Percentiles rank a stretch among this genome's conserved stretches.
Evolutionary conservation across 805 yeast species (phyloP).

Genomic region (Jamesozyma gamospora): DNA sequence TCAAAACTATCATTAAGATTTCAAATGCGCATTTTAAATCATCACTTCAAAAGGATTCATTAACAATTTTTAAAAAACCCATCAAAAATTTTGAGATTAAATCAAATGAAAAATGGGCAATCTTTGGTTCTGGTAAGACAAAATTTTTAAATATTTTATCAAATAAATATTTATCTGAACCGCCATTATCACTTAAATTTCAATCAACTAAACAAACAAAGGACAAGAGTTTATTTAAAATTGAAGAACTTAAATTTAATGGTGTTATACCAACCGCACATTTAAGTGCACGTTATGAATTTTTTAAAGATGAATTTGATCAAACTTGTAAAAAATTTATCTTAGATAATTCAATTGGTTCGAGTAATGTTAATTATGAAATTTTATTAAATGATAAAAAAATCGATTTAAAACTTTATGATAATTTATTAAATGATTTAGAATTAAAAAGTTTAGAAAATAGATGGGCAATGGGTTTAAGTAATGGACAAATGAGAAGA

Average conservation of each 20-base stretch:
- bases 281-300: constrained; percentile 82
- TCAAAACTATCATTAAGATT: constrained; percentile 5
- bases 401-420: constrained; percentile 32
- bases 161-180: constrained; percentile 21
- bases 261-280: constrained; percentile 51
- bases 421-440: constrained; percentile 39
- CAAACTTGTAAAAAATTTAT: constrained; percentile 54
- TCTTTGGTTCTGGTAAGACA: constrained; percentile 29
- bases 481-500: constrained; percentile 90
- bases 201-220: constrained; percentile 3
- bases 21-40: constrained; percentile 31
- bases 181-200: constrained; percentile 17
- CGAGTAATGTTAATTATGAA: constrained; percentile 36
- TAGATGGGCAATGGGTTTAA: constrained; percentile 76
- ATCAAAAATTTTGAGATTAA: constrained; percentile 16
- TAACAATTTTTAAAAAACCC: constrained; percentile 16
- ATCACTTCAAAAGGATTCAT: constrained; percentile 29
- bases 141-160: constrained; percentile 20
- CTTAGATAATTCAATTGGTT: constrained; percentile 36
- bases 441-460: constrained; percentile 46
- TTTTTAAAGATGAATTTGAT: constrained; percentile 76
- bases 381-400: constrained; percentile 18
- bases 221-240: neutral
- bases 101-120: constrained; percentile 34
- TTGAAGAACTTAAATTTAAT: constrained; percentile 35